A percentile compares a stretch with the other conserved stretches of the same genome.
Conservation (phyloP, 805 yeast species). For the Naumovozyma baii region DNA sequence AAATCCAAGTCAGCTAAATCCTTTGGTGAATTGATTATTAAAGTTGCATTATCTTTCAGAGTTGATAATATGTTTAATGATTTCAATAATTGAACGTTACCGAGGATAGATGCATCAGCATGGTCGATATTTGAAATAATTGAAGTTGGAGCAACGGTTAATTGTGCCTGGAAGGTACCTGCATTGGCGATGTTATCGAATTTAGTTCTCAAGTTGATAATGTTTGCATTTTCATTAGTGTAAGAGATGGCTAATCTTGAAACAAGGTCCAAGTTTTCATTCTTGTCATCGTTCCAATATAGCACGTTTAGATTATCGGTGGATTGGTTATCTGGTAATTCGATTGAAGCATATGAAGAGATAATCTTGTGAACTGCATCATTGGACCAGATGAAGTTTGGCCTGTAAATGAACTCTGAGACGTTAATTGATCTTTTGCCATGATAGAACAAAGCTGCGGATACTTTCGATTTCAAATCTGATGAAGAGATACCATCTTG, state of each 20-base stretch:
- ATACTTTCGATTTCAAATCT: constrained; percentile 57
- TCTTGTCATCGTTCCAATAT: constrained; percentile 64
- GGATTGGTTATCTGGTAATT: too few species aligned
- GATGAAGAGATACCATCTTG: constrained; percentile 31
- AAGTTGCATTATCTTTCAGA: constrained; percentile 45
- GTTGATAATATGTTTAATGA: constrained; percentile 54
- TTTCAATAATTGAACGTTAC: constrained; percentile 45
- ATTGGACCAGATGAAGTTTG: constrained; percentile 48
- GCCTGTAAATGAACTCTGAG: constrained; percentile 44
- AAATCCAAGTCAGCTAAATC: constrained; percentile 20
- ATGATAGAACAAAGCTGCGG: constrained; percentile 55
- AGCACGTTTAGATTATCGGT: constrained; percentile 22
- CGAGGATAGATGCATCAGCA: constrained; percentile 59
- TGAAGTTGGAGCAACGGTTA: constrained; percentile 24
- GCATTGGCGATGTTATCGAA: constrained; percentile 66
- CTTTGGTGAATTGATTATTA: constrained; percentile 35
- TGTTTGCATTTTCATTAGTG: constrained; percentile 48
- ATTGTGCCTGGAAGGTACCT: constrained; percentile 66
- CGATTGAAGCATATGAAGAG: constrained; percentile 31
- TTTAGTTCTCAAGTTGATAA: constrained; percentile 48
- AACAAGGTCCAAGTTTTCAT: constrained; percentile 45
- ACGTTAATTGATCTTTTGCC: constrained; percentile 32
- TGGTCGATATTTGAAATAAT: constrained; percentile 36
- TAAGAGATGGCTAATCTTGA: constrained; percentile 58
- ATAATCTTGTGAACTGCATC: constrained; percentile 42